phyloP scores from a whole-genome alignment of 768 basidiomycete genomes.

The Lactarius pseudohatsudake region DNA sequence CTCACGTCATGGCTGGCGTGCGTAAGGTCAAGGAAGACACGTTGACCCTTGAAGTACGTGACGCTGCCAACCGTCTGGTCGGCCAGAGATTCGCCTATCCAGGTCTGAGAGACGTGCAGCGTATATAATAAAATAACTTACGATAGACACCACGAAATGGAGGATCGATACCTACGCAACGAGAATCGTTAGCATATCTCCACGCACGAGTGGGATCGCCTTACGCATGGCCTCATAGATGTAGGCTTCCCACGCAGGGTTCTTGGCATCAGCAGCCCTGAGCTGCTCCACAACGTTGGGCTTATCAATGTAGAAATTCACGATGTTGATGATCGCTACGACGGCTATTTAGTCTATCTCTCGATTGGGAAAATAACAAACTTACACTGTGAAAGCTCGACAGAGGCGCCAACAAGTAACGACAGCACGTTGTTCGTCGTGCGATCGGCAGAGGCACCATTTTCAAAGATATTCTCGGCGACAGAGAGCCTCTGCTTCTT shows the following conservation, averaged over 20 bases:
- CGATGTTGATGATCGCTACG: slow-evolving; percentile 60
- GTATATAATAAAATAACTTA: slow-evolving; percentile 35
- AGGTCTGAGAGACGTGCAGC: background rate
- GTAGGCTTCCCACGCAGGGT: slow-evolving; percentile 51
- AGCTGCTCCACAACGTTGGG: slow-evolving; percentile 36
- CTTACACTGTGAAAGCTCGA: slow-evolving; percentile 69
- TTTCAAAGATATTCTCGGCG: slow-evolving; percentile 56
- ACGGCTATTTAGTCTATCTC: background rate
- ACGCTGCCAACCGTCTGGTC: slow-evolving; percentile 46
- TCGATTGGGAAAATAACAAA: background rate
- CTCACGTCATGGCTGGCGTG: slow-evolving; percentile 56
- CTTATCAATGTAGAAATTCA: slow-evolving; percentile 65
- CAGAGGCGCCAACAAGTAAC: slow-evolving; percentile 62
- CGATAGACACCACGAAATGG: slow-evolving; percentile 70
- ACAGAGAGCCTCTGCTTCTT: slow-evolving; percentile 44
- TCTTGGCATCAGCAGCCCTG: slow-evolving; percentile 38
- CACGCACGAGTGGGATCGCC: slow-evolving; percentile 34
- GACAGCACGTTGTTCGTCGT: slow-evolving; percentile 71
- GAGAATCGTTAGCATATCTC: slow-evolving; percentile 17
- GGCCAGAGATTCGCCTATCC: slow-evolving; percentile 47
- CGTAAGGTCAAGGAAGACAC: slow-evolving; percentile 62
- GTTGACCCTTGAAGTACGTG: slow-evolving; percentile 47
- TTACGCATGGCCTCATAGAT: slow-evolving; percentile 68
- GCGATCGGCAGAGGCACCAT: slow-evolving; percentile 58
- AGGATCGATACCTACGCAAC: slow-evolving; percentile 61